Base-by-base conservation (phyloP, 1,284 basidiomycete species). In the Erythrobasidium hasegawianum region DNA sequence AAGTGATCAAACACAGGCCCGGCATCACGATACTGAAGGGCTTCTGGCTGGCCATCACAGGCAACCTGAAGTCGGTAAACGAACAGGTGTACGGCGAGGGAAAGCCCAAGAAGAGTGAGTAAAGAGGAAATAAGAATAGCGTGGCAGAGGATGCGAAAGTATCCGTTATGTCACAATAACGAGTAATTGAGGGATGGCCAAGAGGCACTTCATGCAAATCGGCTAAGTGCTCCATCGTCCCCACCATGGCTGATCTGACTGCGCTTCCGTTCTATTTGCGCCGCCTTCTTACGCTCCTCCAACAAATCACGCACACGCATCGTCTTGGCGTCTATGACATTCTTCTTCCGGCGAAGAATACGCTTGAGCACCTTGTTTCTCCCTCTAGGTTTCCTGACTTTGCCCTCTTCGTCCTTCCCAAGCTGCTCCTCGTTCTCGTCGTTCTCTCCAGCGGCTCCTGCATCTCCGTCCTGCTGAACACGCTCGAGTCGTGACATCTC, bases 271-370 rank as follows among this genome's bases (percentile, higher is more conserved):
- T 57, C 53, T 33, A 54, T 52, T 14, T 49, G 24, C 13, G 64
- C 57, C 14, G 33, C 52, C 20, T 50, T 26, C 45, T 47, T 13
- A 1, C 57, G 45, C 40, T 68, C 26, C 20, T 68, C 54, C 18
- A 68, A 40, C 24, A 57, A 27, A 26, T 68, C 55, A 10, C 59
- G 49, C n/a, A 64, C 49, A 27, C 50, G 41, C 73, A 94, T 90
- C 62, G 87, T 84, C 55, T 85, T 83, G 26, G 90, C 89, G 76
- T 95, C 91, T 70, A 96, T 84, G 62, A 96, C 89, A 73, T 96
- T 95, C 81, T 93, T 92, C 76, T 89, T 85, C 77, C 92, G 92
- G 71, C 88, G 83, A 67, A 95, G 77, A 73, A 75, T 87, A 80
- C 90, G 81, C 78, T 92, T 94, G 20, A 74, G 39, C 40, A 69